phyloP scores from a whole-genome alignment of 2,329 filamentous ascomycete species.

The Beauveria asiatica region DNA sequence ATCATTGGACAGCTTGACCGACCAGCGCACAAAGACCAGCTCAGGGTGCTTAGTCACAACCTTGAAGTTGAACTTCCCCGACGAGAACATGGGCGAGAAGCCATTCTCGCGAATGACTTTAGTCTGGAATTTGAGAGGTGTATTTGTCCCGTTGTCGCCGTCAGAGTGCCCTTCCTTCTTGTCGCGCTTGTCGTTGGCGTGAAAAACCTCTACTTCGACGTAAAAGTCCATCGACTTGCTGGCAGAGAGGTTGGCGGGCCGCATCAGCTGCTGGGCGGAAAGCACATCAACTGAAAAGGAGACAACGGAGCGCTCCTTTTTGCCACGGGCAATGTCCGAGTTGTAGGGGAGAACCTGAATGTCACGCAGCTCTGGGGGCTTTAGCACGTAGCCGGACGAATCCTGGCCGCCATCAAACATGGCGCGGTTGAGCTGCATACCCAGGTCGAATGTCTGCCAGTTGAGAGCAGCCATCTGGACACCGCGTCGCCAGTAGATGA shows the following conservation, averaged over 20 bases:
- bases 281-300: slow-evolving; percentile 81
- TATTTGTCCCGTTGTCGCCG: slow-evolving; percentile 33
- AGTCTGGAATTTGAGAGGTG: slow-evolving; percentile 71
- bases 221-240: slow-evolving; percentile 81
- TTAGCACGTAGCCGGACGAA: slow-evolving; percentile 84
- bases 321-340: slow-evolving; percentile 44
- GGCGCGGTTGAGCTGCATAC: slow-evolving; percentile 92
- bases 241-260: slow-evolving; percentile 62
- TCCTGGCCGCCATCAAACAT: slow-evolving; percentile 93
- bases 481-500: slow-evolving; percentile 87
- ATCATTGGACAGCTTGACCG: slow-evolving; percentile 77
- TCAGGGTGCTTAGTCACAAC: slow-evolving; percentile 92
- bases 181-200: slow-evolving; percentile 87
- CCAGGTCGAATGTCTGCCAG: slow-evolving; percentile 95
- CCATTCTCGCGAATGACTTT: slow-evolving; percentile 78
- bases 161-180: slow-evolving; percentile 66
- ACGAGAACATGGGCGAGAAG: slow-evolving; percentile 77
- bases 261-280: slow-evolving; percentile 89
- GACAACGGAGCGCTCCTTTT: slow-evolving; percentile 72
- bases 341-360: slow-evolving; percentile 51
- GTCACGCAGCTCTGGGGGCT: slow-evolving; percentile 76
- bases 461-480: slow-evolving; percentile 98
- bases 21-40: slow-evolving; percentile 88
- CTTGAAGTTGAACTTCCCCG: slow-evolving; percentile 68
- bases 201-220: slow-evolving; percentile 89